Base-by-base conservation (phyloP, 345 rosid species). In the Bruguiera gymnorhiza region DNA sequence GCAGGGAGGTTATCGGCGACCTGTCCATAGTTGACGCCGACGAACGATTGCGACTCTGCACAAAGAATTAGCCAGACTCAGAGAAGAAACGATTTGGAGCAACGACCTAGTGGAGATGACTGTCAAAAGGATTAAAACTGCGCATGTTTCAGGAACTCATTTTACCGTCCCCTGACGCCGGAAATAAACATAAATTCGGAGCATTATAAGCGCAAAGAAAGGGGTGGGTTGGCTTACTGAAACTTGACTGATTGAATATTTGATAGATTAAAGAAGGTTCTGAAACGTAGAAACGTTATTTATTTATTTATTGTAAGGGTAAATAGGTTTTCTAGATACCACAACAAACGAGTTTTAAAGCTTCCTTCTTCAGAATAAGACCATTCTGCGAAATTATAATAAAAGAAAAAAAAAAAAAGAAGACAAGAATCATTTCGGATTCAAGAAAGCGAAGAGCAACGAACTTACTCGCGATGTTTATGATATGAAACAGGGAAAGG, bases 1-100 rank as follows among this genome's bases (percentile, higher is more conserved):
- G 92, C 87, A 64, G 98, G 98, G 27, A 93, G 88, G 72, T 93
- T 93, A 78, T 93, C 87, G 19, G 98, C 96, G 34, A 91, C 86
- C 74, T 88, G 89, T 18, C 98, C 98, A 68, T 91, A 93, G 82
- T 91, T 93, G 39, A 89, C 89, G 32, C 96, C 97, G 46, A 93
- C 79, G 80, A 89, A 93, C 3, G 96, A 70, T 71, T 93, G 85
- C 50, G 92, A 79, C 32, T 78, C 98, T 93, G 83, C 39, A 11
- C 6, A 64, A 27, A 13, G 1, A 4, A 6, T 19, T 36, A 16
- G 24, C 18, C 13, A 27, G 58, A 54, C 16, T 24, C 63, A 19
- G 53, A 68, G 29, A 6, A 3, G 4, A 16, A 3, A 36, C 13
- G 19, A 55, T 5, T 6, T 9, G 32, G 55, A n/a, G 21, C 15